Base-by-base conservation (phyloP, 257 asterid genomes). In the Solanum corneliomulleri region DNA sequence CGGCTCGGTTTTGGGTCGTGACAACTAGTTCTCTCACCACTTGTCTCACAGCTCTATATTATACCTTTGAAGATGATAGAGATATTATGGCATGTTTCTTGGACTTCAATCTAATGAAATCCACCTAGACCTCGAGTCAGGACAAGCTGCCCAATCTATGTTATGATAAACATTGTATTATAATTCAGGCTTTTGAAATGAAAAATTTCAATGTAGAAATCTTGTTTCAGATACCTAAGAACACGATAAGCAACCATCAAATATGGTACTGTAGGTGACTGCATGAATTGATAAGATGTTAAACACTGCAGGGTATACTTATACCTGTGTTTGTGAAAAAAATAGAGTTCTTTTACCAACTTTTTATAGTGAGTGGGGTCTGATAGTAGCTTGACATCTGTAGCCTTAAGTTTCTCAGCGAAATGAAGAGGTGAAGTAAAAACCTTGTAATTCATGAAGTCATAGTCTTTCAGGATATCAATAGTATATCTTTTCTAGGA, bases 111-210 rank as follows among this genome's bases (percentile, higher is more conserved):
- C 23, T 52, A 52, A 52, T 52, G 23, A 16, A 16, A 52, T 16
- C 62, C 23, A 52, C 62, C 23, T 16, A 52, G 23, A 16, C 62
- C 1, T 52, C 6, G 23, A 52, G 18, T 6, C 23, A 16, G 62
- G 23, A 52, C 9, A 52, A 52, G 23, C 1, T 52, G 62, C 23
- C 62, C 23, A 16, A 0, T 52, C 0, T 1, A 49, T 15, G 8
- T 49, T 49, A 15, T 20, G 16, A 49, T 49, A 49, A 15, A 21
- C 16, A 0, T 49, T 49, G 23, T 49, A 49, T 49, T 5, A 49
- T n/a, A 49, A 49, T 49, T 49, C 9, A 15, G 4, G 3, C 60
- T 52, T 52, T 52, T 16, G 0, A 52, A 52, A 52, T 52, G 23
- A 16, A 47, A 52, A 52, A 16, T 52, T 52, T 20, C 23, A 52